Percentiles rank a stretch among this genome's conserved stretches.
Conservation (phyloP, 2,329 filamentous ascomycete species). For the Dothideomycetes sp. region DNA sequence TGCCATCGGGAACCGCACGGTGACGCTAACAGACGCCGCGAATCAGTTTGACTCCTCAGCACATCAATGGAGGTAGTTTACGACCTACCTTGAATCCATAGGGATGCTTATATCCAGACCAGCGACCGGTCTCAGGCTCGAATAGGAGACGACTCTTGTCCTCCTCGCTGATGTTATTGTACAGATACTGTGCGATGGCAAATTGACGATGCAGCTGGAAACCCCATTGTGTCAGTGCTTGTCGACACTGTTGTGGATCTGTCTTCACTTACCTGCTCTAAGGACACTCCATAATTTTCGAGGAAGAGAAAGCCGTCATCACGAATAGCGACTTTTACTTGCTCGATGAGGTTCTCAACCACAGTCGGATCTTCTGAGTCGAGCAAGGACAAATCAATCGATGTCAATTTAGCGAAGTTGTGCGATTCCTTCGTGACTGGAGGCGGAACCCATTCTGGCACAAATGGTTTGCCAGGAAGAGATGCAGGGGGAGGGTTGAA, state of each 20-base stretch:
- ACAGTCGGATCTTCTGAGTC: neutral
- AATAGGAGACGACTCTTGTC: slow-evolving; percentile 39
- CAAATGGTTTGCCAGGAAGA: slow-evolving; percentile 30
- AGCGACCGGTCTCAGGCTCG: slow-evolving; percentile 35
- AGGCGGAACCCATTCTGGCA: slow-evolving; percentile 18
- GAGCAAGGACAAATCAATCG: slow-evolving; percentile 1
- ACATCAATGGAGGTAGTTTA: no score
- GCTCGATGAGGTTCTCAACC: slow-evolving; percentile 27
- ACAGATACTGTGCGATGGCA: slow-evolving; percentile 39
- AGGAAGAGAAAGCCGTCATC: slow-evolving; percentile 31
- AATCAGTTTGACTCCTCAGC: no score
- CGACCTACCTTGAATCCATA: slow-evolving; percentile 32
- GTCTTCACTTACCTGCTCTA: slow-evolving; percentile 37
- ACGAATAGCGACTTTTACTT: slow-evolving; percentile 23
- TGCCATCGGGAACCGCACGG: no score
- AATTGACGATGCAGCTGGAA: slow-evolving; percentile 38
- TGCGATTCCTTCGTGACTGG: neutral
- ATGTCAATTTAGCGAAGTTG: slow-evolving; percentile 1
- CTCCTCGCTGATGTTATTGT: slow-evolving; percentile 38
- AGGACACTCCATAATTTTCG: slow-evolving; percentile 39
- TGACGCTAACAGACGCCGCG: no score
- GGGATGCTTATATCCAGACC: slow-evolving; percentile 41
- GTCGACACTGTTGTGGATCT: no score
- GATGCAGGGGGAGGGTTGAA: slow-evolving; percentile 31
- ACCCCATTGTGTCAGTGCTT: no score